Evolutionary conservation across 1,284 basidiomycete genomes (phyloP).

Genomic region (Sparassis latifolia): DNA sequence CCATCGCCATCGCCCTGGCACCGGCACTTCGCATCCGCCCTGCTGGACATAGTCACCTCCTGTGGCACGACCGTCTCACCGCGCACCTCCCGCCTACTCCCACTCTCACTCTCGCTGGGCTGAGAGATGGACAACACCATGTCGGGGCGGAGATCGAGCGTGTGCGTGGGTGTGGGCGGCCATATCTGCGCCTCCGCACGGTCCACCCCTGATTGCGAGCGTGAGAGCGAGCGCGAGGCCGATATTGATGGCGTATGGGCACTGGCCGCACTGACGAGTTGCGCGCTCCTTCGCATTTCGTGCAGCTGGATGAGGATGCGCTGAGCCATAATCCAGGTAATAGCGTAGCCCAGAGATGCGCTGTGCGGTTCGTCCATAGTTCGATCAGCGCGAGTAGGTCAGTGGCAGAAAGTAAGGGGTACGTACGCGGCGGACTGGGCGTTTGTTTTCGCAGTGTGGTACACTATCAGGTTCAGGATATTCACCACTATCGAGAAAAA

Average conservation of each 20-base stretch:
- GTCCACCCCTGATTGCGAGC: no score
- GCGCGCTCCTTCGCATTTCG: background rate
- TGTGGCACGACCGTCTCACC: no score
- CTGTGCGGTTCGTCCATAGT: background rate
- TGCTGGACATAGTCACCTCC: no score
- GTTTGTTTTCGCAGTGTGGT: background rate
- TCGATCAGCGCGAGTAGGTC: background rate
- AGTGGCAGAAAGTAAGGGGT: background rate
- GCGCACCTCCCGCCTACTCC: no score
- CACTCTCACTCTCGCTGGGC: no score
- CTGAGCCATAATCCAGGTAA: conserved; percentile 1
- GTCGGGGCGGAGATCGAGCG: background rate
- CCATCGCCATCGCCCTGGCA: no score
- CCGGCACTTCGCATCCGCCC: no score
- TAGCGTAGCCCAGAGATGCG: background rate
- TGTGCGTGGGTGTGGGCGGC: background rate
- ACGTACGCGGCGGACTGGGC: background rate
- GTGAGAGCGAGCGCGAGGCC: no score
- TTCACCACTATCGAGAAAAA: background rate
- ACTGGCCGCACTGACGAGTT: no score
- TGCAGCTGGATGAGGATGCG: conserved; percentile 1
- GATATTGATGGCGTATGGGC: no score
- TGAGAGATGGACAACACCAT: background rate
- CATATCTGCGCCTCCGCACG: no score
- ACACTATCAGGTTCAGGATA: background rate